Percentiles rank a stretch among this genome's conserved stretches.
Evolutionary conservation across 2,329 filamentous ascomycete species (phyloP).

Genomic region (Colletotrichum liriopes): DNA sequence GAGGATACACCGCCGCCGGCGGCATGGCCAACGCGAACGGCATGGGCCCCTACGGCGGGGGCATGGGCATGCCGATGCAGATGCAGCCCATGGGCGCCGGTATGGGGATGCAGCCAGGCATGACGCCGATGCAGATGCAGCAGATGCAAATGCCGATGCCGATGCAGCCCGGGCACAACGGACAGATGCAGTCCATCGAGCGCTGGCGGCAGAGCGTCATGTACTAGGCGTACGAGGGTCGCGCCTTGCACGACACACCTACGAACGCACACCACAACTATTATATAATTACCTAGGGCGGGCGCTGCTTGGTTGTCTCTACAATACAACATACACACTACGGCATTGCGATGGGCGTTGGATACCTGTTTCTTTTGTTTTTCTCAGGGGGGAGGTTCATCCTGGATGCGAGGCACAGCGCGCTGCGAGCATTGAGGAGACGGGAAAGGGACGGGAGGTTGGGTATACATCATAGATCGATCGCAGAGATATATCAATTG

Average conservation of each 20-base stretch:
- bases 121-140: constrained; percentile 45
- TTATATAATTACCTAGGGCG: not conserved
- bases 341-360: constrained; percentile 41
- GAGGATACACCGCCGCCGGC: constrained; percentile 37
- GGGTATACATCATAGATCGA: not conserved
- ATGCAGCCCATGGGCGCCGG: constrained; percentile 39
- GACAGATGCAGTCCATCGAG: constrained; percentile 46
- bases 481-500: not conserved
- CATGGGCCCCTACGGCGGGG: constrained; percentile 42
- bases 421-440: constrained; percentile 12
- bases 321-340: constrained; percentile 17
- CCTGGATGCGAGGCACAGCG: not conserved
- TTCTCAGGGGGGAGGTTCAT: not conserved
- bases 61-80: constrained; percentile 45
- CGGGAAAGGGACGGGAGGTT: not conserved
- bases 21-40: constrained; percentile 45
- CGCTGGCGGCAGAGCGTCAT: constrained; percentile 61
- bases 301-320: constrained; percentile 1
- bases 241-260: not conserved
- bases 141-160: constrained; percentile 40
- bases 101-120: constrained; percentile 43
- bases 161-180: constrained; percentile 40
- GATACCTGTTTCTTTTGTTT: constrained; percentile 28
- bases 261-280: not conserved
- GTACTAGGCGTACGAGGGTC: constrained; percentile 15